Evolutionary conservation across 2,329 filamentous ascomycete species (phyloP), one percentile per base, ranked within the genome.

Genomic region (Fusarium xylarioides): DNA sequence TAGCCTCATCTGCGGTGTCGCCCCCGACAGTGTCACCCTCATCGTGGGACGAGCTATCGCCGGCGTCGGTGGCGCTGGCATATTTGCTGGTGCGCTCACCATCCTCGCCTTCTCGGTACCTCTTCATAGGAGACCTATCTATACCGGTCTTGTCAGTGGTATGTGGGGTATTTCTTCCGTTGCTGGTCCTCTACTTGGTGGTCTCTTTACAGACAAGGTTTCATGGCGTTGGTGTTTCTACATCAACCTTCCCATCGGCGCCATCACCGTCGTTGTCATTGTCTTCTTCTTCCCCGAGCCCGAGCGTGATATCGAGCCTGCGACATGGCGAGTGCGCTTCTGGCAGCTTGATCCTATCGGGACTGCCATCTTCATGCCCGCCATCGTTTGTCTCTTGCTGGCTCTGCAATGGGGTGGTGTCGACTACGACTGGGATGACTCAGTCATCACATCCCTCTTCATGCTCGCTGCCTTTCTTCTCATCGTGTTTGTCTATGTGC

Each of bases 321-420:
- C 70, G 15, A 68, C 77, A 7, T 80, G 76, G 75, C 63, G 61
- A 32, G 71, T 78, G 2, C 71, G 75, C 9, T 40, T 79, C 50
- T 69, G 72, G 66, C 74, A 79, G 40, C 70, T 80, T 5, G 80
- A 81, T 53, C 77, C 78, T 23, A 66, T 81, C 11, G 81, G 81
- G 15, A 80, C 78, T 7, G 63, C 67, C 19, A 71, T 82, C 9
- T 80, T 82, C 35, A 76, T 80, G 73, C 79, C 79, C 1, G 76
- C 83, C 19, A 80, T 86, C 12, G 77, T 87, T 26, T 87, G 84
- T 68, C 79, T 87, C 23, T 74, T 88, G 0, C 79, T 88, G 1
- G 86, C 86, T n/a, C 79, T 89, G 11, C 85, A 87, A 65, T 88
- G 85, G 85, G 84, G 84, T 32, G 84, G 83, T 12, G 78, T 77